Conservation (phyloP, 495 filamentous ascomycete genomes). For the Tuber microsphaerosporum region DNA sequence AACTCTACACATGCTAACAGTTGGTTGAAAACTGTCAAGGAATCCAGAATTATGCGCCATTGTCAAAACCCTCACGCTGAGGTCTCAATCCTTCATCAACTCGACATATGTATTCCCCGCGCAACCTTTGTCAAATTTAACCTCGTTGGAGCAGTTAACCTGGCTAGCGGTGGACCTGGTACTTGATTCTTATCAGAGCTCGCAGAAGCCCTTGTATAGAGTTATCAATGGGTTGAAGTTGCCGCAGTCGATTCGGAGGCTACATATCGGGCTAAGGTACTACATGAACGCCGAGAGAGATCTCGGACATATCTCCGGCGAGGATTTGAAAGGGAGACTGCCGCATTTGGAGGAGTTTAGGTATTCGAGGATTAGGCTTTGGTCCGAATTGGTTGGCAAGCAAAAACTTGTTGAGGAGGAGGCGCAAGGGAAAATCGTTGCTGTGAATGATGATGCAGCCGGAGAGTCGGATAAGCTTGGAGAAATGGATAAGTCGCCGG, state of each 20-base stretch:
- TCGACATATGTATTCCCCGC: background rate
- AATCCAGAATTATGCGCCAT: background rate
- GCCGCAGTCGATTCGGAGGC: background rate
- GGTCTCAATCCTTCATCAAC: background rate
- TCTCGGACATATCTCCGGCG: background rate
- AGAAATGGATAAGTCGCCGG: background rate
- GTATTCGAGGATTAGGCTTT: slow-evolving; percentile 10
- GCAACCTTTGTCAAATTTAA: background rate
- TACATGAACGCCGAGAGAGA: background rate
- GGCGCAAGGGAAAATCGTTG: background rate
- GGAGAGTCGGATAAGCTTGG: slow-evolving; percentile 1
- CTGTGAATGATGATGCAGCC: background rate
- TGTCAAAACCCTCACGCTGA: background rate
- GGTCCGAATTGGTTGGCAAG: background rate
- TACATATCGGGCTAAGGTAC: slow-evolving; percentile 6
- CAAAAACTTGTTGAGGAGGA: background rate
- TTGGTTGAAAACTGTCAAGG: background rate
- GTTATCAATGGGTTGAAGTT: background rate
- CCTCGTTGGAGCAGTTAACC: background rate
- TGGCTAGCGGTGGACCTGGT: background rate
- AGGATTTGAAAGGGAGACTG: background rate
- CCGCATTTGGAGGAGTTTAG: slow-evolving; percentile 11
- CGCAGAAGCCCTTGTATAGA: background rate
- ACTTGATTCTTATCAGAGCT: background rate
- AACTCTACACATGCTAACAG: background rate